Evolutionary conservation across 106 monocot genomes (phyloP).

Genomic region (Narthecium ossifragum): DNA sequence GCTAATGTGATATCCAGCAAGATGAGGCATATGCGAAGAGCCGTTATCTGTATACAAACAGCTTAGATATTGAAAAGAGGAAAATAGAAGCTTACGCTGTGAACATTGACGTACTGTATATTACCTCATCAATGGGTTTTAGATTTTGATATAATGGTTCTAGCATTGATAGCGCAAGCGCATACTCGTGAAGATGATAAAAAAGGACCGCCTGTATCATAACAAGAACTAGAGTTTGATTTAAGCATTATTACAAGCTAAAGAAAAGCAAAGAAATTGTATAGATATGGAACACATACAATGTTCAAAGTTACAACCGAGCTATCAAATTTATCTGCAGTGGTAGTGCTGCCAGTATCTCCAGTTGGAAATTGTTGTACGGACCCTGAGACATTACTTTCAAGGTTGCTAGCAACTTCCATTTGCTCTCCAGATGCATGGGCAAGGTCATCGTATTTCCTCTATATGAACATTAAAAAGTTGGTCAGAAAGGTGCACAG

Average conservation of each 20-base stretch:
- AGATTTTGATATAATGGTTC: constrained; percentile 66
- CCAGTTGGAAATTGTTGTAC: constrained; percentile 43
- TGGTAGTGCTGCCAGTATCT: constrained; percentile 25
- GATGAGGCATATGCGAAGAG: constrained; percentile 82
- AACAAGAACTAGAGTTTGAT: constrained; percentile 1
- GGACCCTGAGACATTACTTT: constrained; percentile 33
- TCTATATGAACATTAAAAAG: constrained; percentile 28
- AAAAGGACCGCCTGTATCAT: constrained; percentile 67
- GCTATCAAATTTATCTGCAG: constrained; percentile 52
- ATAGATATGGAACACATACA: constrained; percentile 30
- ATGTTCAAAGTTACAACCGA: constrained; percentile 61
- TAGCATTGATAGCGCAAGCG: constrained; percentile 45
- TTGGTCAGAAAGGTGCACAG: background rate
- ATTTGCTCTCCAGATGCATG: constrained; percentile 42
- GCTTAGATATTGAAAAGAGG: constrained; percentile 4
- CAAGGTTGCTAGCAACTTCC: constrained; percentile 32
- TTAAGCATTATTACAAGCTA: background rate
- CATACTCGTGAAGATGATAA: constrained; percentile 75
- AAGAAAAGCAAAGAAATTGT: background rate
- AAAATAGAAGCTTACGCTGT: background rate
- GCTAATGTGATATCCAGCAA: constrained; percentile 77
- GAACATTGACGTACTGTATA: background rate
- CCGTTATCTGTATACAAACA: constrained; percentile 53
- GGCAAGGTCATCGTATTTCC: constrained; percentile 61
- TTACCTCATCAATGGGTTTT: constrained; percentile 89